Conservation (phyloP, 2,329 filamentous ascomycete species). For the Pseudogymnoascus sp. region DNA sequence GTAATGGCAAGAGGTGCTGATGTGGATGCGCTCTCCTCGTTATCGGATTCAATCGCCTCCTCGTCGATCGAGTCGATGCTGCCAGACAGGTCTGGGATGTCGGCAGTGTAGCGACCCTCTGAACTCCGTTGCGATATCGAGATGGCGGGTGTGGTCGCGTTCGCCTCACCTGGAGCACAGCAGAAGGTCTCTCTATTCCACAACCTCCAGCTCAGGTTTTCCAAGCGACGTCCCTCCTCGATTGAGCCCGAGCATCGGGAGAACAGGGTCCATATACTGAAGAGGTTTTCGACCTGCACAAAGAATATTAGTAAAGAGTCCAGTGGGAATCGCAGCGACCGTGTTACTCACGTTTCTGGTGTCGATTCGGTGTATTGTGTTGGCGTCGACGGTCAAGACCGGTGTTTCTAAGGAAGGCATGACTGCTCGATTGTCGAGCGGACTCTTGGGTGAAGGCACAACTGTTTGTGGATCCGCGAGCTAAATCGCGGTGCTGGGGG, state of each 20-base stretch:
- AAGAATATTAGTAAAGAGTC: not conserved
- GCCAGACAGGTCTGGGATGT: conserved; percentile 65
- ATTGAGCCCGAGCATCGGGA: conserved; percentile 90
- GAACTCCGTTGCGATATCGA: conserved; percentile 27
- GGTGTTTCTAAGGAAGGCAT: conserved; percentile 86
- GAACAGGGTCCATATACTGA: conserved; percentile 97
- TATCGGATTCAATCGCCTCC: conserved; percentile 50
- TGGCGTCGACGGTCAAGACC: conserved; percentile 84
- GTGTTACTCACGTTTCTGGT: conserved; percentile 57
- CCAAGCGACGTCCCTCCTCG: conserved; percentile 82
- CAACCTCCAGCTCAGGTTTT: conserved; percentile 92
- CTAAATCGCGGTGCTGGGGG: not conserved
- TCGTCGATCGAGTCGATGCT: conserved; percentile 67
- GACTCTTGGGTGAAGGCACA: not conserved
- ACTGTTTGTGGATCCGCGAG: not conserved
- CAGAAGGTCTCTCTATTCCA: conserved; percentile 94
- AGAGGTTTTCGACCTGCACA: conserved; percentile 63
- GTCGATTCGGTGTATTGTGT: conserved; percentile 89
- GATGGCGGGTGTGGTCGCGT: conserved; percentile 36
- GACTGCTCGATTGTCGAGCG: conserved; percentile 22
- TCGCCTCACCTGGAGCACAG: conserved; percentile 55
- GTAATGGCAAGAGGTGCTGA: conserved; percentile 49
- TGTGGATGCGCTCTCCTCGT: conserved; percentile 35
- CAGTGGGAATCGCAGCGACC: not conserved
- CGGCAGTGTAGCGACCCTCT: conserved; percentile 38